Evolutionary conservation across 2,329 filamentous ascomycete species (phyloP), one percentile per base, ranked within the genome.

Genomic region (Xylariaceae sp.): DNA sequence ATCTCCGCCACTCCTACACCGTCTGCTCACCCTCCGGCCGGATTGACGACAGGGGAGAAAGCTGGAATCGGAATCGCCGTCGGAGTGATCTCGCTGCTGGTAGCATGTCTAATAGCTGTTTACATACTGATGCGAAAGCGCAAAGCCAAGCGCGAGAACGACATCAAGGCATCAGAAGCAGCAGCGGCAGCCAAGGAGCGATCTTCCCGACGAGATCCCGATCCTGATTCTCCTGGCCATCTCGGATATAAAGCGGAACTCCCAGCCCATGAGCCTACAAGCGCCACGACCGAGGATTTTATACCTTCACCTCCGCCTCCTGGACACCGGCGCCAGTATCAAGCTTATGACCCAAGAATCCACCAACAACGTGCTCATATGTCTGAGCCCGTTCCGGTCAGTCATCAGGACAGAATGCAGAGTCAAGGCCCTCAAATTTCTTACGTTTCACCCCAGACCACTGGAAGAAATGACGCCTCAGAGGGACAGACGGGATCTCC

Each of bases 351-450:
- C 2, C 50, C 48, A 5, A 43, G 48, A 4, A 11, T 23, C 20
- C 40, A 37, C 19, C 37, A 22, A 32, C 16, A 32, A 14, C 23
- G 37, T 10, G 51, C 50, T 4, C 33, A 33, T 6, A 23, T 44
- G 21, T 53, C 50, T 2, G 40, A 50, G 34, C 14, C n/a, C 12
- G 14, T 6, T 12, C 34, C n/a, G 5, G 14, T 5, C 14, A 17
- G 34, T 19, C 34, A 19, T 12, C n/a, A n/a, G n/a, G n/a, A 17
- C 14, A n/a, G 34, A 4, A 37, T n/a, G 62, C 5, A 58, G 74
- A 22, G 59, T 73, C 27, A 32, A 4, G 12, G 12, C 4, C 7
- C 16, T 16, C 7, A 32, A 32, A 12, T 14, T 32, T 17, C 5
- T 36, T 36, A 10, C 7, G 16, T 37, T 32, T 44, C 44, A 14